Conservation (phyloP, 176 grass and related monocot genomes). For the Secale cereale region DNA sequence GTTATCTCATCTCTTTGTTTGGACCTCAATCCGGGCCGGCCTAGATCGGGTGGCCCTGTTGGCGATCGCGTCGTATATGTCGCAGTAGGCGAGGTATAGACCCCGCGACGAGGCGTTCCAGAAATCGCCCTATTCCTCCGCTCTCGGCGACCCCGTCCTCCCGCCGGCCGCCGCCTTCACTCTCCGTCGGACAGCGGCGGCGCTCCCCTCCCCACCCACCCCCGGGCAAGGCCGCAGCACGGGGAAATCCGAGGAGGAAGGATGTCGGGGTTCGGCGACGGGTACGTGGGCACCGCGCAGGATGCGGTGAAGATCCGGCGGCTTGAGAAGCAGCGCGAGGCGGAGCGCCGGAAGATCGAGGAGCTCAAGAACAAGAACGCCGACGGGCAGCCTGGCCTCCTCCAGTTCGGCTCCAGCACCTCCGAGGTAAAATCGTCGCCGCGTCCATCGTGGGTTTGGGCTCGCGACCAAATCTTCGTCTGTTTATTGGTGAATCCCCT, state of each 20-base stretch:
- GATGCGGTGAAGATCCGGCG: conserved; percentile 96
- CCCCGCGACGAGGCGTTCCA: background rate
- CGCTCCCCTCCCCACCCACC: background rate
- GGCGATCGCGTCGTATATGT: background rate
- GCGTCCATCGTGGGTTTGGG: background rate
- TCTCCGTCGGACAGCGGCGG: background rate
- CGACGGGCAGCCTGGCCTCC: conserved; percentile 77
- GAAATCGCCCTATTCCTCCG: conserved; percentile 17
- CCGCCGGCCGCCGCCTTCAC: conserved; percentile 1
- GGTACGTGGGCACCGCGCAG: conserved; percentile 91
- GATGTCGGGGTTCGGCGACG: conserved; percentile 95
- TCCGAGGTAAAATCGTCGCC: conserved; percentile 52
- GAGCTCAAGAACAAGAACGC: conserved; percentile 87
- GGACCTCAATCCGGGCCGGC: background rate
- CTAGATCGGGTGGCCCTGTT: background rate
- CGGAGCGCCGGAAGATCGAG: conserved; percentile 92
- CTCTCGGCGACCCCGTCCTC: background rate
- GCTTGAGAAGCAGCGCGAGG: conserved; percentile 96
- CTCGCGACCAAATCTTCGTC: background rate
- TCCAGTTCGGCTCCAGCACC: conserved; percentile 99
- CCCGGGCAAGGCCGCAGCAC: background rate
- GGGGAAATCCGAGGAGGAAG: background rate
- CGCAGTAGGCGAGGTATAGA: background rate
- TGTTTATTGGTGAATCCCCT: background rate
- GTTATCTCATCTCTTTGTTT: too few species aligned